Percentiles rank a stretch among this genome's conserved stretches.
Evolutionary conservation across 306 rosid species (phyloP).

Genomic region (Prunus kanzakura): DNA sequence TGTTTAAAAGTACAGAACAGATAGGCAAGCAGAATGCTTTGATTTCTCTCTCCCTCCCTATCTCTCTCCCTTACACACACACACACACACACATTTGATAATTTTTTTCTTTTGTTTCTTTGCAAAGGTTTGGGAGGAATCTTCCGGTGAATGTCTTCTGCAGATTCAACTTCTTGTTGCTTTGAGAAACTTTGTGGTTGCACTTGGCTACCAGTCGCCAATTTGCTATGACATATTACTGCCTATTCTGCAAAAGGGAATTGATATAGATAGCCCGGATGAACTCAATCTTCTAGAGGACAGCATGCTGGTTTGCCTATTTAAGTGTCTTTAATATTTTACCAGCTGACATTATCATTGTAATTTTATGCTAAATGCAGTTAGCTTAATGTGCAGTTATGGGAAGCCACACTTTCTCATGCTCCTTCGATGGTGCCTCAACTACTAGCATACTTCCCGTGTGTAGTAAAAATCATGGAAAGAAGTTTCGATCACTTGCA

Average conservation of each 20-base stretch:
- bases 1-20: neutral
- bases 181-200: slow-evolving; percentile 82
- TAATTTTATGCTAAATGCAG: slow-evolving; percentile 19
- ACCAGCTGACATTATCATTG: slow-evolving; percentile 9
- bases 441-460: slow-evolving; percentile 68
- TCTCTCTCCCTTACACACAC: neutral
- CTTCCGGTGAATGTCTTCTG: slow-evolving; percentile 90
- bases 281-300: slow-evolving; percentile 92
- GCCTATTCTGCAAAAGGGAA: slow-evolving; percentile 80
- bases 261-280: slow-evolving; percentile 86
- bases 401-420: slow-evolving; percentile 95
- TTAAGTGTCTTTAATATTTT: slow-evolving; percentile 12
- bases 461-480: slow-evolving; percentile 77
- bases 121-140: slow-evolving; percentile 88
- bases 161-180: slow-evolving; percentile 96
- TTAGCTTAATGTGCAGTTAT: slow-evolving; percentile 59
- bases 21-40: neutral
- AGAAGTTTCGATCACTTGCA: slow-evolving; percentile 90
- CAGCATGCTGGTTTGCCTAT: slow-evolving; percentile 83
- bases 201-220: slow-evolving; percentile 83
- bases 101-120: slow-evolving; percentile 1
- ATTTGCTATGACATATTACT: slow-evolving; percentile 74
- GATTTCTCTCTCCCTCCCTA: neutral
- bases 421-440: slow-evolving; percentile 95
- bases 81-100: neutral